Conservation (phyloP, 2,329 filamentous ascomycete species). For the Exophiala aquamarina region DNA sequence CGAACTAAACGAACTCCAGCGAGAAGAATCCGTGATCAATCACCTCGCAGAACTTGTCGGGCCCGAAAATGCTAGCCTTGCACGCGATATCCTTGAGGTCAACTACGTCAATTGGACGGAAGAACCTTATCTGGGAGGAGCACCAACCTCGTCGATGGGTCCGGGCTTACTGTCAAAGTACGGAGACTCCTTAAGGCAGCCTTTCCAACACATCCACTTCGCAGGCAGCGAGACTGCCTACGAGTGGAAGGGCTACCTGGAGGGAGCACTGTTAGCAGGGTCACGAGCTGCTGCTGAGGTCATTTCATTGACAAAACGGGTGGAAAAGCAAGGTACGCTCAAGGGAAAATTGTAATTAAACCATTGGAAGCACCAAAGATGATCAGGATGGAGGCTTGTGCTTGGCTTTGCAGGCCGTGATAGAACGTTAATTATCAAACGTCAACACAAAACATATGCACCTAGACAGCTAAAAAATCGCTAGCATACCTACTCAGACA, state of each 20-base stretch:
- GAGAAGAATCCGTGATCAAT: conserved; percentile 11
- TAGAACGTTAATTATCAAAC: too few species aligned
- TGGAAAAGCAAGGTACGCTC: too few species aligned
- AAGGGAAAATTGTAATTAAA: too few species aligned
- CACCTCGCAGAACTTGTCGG: conserved; percentile 20
- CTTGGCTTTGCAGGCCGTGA: too few species aligned
- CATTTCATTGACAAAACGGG: conserved; percentile 16
- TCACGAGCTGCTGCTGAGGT: conserved; percentile 51
- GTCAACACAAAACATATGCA: too few species aligned
- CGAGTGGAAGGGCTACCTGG: conserved; percentile 60
- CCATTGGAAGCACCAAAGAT: too few species aligned
- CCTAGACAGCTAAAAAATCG: too few species aligned
- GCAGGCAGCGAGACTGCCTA: conserved; percentile 54
- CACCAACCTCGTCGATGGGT: conserved; percentile 37
- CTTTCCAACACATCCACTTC: conserved; percentile 48
- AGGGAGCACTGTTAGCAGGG: conserved; percentile 53
- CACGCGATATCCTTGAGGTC: conserved; percentile 35
- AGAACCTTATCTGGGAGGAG: conserved; percentile 40
- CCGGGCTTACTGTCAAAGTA: conserved; percentile 39
- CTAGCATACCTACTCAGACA: too few species aligned
- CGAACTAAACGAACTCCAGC: conserved; percentile 3
- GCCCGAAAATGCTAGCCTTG: conserved; percentile 11
- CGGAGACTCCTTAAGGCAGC: conserved; percentile 34
- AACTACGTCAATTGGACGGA: conserved; percentile 38
- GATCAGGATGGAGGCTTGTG: too few species aligned